These are phyloP conservation scores for Platismatia glauca DNA, from an alignment of 495 filamentous ascomycete genomes.

Conservation along the genomic window DNA sequence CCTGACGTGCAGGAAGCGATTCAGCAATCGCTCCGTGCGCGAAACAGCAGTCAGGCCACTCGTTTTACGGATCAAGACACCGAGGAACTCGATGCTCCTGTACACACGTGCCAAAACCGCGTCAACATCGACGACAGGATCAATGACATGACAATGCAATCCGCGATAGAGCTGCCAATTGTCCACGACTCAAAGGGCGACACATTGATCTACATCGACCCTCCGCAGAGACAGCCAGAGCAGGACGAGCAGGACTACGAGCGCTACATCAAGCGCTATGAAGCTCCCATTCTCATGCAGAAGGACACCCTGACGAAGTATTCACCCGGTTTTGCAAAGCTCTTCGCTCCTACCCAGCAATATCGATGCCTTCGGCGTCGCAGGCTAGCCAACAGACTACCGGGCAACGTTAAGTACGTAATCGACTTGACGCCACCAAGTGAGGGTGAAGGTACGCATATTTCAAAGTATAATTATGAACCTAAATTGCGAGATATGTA, in stretches of 20 bases:
- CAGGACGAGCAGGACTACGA: conserved; percentile 16
- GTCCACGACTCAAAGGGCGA: conserved; percentile 36
- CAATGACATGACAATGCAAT: conserved; percentile 22
- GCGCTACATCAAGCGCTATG: conserved; percentile 23
- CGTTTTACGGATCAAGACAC: neutral
- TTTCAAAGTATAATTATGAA: too few relatives aligned
- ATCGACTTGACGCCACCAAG: conserved; percentile 54
- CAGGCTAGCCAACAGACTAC: conserved; percentile 26
- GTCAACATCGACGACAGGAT: conserved; percentile 21
- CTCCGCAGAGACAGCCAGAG: conserved; percentile 27
- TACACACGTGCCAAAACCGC: neutral
- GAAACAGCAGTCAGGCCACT: neutral
- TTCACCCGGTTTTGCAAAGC: conserved; percentile 41
- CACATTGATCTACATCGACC: conserved; percentile 49
- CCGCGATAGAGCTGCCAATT: conserved; percentile 22
- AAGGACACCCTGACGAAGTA: conserved; percentile 37
- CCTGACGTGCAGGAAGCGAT: neutral
- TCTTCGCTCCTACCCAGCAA: conserved; percentile 39
- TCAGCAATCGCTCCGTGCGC: neutral
- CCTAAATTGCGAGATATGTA: neutral
- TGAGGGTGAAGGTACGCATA: conserved; percentile 44
- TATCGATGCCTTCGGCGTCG: conserved; percentile 31
- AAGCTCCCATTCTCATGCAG: conserved; percentile 34
- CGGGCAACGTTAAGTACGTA: conserved; percentile 41
- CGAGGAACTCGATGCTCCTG: neutral